Evolutionary conservation across 140 eudicot genomes (phyloP).

Genomic region (Bidens hawaiensis): DNA sequence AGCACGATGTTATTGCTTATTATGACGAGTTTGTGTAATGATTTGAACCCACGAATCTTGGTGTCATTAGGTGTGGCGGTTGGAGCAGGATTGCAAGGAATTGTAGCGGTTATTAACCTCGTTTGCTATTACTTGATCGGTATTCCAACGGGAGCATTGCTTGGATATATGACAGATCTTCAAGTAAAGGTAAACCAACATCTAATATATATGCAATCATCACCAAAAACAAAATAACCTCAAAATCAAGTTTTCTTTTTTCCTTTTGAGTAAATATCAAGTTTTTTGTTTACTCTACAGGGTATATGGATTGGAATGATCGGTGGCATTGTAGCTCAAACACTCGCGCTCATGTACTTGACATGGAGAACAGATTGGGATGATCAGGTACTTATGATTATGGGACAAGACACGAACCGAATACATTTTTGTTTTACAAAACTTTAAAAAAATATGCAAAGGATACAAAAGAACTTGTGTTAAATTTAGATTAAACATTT

Average conservation of each 20-base stretch:
- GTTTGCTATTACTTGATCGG: constrained; percentile 70
- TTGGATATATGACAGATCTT: constrained; percentile 55
- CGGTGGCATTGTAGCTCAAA: constrained; percentile 51
- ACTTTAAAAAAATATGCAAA: too few species aligned
- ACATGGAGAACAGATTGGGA: constrained; percentile 88
- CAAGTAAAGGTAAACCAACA: constrained; percentile 50
- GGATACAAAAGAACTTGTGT: not conserved
- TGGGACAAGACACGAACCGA: not conserved
- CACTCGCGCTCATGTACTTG: constrained; percentile 48
- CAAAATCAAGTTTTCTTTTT: not conserved
- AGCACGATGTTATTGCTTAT: not conserved
- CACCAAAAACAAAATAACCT: not conserved
- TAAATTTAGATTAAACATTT: not conserved
- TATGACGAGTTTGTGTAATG: not conserved
- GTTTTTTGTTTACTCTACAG: constrained; percentile 18
- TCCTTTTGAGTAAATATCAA: not conserved
- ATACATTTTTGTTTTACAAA: too few species aligned
- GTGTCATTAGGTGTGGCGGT: constrained; percentile 65
- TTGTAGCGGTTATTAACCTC: constrained; percentile 65
- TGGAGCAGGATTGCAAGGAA: constrained; percentile 77
- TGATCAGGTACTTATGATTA: constrained; percentile 42
- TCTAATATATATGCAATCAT: not conserved
- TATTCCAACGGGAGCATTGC: constrained; percentile 64
- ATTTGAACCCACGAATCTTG: not conserved
- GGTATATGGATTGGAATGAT: constrained; percentile 97